A percentile compares a stretch with the other conserved stretches of the same genome.
These are phyloP conservation scores for Ambrosia hybrid DNA, from an alignment of 140 eudicot species.

Conservation along the genomic window DNA sequence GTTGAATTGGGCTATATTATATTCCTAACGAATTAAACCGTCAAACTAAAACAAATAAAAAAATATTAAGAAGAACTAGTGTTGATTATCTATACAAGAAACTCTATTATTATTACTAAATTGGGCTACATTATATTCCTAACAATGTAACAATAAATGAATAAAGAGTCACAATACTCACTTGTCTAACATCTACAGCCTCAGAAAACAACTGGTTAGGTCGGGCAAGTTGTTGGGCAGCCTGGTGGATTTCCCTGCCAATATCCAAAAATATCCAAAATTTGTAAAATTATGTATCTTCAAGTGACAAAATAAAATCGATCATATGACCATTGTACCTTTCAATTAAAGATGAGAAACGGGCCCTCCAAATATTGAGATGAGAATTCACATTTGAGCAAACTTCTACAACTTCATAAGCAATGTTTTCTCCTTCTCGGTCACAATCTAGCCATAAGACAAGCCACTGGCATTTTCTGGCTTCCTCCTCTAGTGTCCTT, in stretches of 20 bases:
- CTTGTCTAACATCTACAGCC: constrained; percentile 96
- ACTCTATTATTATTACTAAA: no score
- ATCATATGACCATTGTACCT: constrained; percentile 43
- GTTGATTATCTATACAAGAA: no score
- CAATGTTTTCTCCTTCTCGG: constrained; percentile 94
- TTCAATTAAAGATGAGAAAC: constrained; percentile 79
- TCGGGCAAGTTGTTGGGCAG: constrained; percentile 58
- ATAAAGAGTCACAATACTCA: constrained; percentile 36
- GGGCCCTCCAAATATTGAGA: constrained; percentile 90
- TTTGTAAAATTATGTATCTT: constrained; percentile 7
- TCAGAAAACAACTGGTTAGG: constrained; percentile 77
- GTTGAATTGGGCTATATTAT: no score
- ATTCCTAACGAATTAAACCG: no score
- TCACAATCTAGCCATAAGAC: no score
- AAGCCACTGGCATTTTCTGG: no score
- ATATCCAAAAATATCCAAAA: background rate
- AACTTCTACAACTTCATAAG: constrained; percentile 89
- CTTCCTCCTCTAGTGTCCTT: no score
- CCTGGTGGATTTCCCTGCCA: constrained; percentile 73
- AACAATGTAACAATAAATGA: no score
- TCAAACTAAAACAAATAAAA: no score
- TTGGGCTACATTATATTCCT: no score
- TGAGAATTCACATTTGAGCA: constrained; percentile 65
- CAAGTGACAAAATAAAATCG: background rate
- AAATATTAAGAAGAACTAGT: no score